Percentiles rank a stretch among this genome's conserved stretches.
These are phyloP conservation scores for Russula dissimulans DNA, from an alignment of 768 basidiomycete species.

Conservation along the genomic window DNA sequence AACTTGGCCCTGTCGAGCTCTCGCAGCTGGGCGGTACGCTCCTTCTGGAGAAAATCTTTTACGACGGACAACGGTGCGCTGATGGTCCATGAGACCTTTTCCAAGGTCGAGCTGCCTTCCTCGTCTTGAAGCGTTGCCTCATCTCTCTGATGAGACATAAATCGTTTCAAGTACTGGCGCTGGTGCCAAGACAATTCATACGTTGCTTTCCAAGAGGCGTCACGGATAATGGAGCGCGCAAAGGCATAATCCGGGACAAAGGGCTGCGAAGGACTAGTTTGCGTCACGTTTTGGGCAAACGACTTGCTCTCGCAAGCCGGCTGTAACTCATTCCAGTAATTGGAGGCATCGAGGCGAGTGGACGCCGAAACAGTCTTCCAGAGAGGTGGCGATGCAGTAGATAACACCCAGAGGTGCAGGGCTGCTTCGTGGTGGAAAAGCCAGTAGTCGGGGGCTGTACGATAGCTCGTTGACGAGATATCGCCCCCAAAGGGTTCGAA, in stretches of 20 bases:
- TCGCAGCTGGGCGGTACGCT: constrained; percentile 18
- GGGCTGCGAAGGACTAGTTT: constrained; percentile 21
- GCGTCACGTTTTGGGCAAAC: constrained; percentile 21
- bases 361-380: constrained; percentile 41
- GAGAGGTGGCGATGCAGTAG: constrained; percentile 42
- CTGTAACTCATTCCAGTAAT: constrained; percentile 53
- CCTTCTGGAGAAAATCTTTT: constrained; percentile 35
- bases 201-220: constrained; percentile 47
- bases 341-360: constrained; percentile 31
- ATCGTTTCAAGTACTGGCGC: constrained; percentile 50
- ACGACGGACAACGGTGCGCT: constrained; percentile 48
- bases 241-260: constrained; percentile 26
- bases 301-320: constrained; percentile 36
- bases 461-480: constrained; percentile 37
- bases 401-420: constrained; percentile 49
- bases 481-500: constrained; percentile 39
- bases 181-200: constrained; percentile 65
- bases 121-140: constrained; percentile 42
- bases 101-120: constrained; percentile 33
- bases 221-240: constrained; percentile 46
- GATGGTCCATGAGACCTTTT: constrained; percentile 42
- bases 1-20: constrained; percentile 20
- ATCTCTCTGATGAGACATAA: constrained; percentile 34
- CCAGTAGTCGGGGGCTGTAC: constrained; percentile 55
- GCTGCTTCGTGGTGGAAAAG: constrained; percentile 46